Base-by-base conservation (phyloP, 169 alveolate genomes). In the Cryptosporidium ubiquitum region DNA sequence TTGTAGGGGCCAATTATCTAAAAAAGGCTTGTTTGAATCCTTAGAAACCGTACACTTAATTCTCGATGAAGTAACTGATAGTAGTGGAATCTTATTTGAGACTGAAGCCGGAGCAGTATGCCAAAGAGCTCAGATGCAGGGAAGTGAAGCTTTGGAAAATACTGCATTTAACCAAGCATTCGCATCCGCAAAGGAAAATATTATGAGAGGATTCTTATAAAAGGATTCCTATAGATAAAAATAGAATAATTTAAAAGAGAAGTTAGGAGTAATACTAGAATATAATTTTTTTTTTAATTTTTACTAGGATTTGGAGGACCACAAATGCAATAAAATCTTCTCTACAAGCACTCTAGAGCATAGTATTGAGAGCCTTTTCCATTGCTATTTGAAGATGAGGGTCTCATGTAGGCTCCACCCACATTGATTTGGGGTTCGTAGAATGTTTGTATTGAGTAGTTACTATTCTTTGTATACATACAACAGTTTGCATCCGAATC, bases 401-500 rank as follows among this genome's bases (percentile, higher is more conserved):
- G 89, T 47, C 89, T 79, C 68, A 79, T 42, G 37, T 79, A 64
- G 5, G 75, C 33, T 7, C 71, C 29, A 29, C 69, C 69, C 1
- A 79, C 55, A 31, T 79, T 57, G 12, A 61, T 58, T 61, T 64
- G 79, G 18, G 89, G 73, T 37, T 79, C 79, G 51, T 79, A 79
- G 55, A 79, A 61, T 60, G 89, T 79, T 42, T 79, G 71, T 26
- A 64, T 37, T 20, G 89, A 61, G 9, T 61, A 58, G 29, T 79
- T 18, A 18, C 73, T 58, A 33, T 64, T 20, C 26, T 61, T 58
- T 26, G 89, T 79, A 40, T 79, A 79, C 33, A 79, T 79, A 58
- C 89, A 79, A 42, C 89, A 79, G 55, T 79, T 79, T 2, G 89
- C 89, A 23, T 79, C 89, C 10, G 89, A 79, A 18, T 79, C 89